phyloP scores from a whole-genome alignment of 2,329 filamentous ascomycete genomes.

The Colletotrichum zoysiae region DNA sequence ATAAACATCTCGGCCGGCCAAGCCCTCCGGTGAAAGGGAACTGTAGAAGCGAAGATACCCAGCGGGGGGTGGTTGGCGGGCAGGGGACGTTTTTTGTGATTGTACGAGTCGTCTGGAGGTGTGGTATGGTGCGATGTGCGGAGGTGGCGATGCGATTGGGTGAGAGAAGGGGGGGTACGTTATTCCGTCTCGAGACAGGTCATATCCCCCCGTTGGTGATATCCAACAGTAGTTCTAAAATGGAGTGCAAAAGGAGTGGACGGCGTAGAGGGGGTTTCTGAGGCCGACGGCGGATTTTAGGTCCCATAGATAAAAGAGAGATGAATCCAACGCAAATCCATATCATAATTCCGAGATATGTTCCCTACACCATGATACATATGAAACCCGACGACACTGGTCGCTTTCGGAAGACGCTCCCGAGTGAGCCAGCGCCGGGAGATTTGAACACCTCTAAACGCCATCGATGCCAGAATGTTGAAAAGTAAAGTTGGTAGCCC shows the following conservation, averaged over 20 bases:
- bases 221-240: conserved; percentile 37
- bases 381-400: conserved; percentile 42
- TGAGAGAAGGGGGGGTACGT: neutral
- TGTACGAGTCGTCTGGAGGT: neutral
- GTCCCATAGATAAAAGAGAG: conserved; percentile 45
- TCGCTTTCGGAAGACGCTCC: conserved; percentile 35
- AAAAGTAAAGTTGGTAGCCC: conserved; percentile 48
- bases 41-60: conserved; percentile 22
- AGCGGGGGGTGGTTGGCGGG: conserved; percentile 16
- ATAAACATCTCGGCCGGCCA: conserved; percentile 17
- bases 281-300: conserved; percentile 44
- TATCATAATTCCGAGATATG: conserved; percentile 45
- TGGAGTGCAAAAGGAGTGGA: conserved; percentile 53
- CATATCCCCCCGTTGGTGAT: conserved; percentile 13
- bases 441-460: conserved; percentile 49
- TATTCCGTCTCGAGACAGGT: conserved; percentile 27
- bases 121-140: neutral
- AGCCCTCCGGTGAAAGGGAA: conserved; percentile 13
- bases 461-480: conserved; percentile 58
- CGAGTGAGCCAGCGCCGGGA: conserved; percentile 37
- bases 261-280: conserved; percentile 49
- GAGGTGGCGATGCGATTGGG: conserved; percentile 9
- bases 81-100: conserved; percentile 11
- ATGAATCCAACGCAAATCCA: conserved; percentile 41
- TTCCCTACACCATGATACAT: conserved; percentile 53